Percentiles rank a stretch among this genome's conserved stretches.
phyloP scores from a whole-genome alignment of 192 early-diverging fungal genomes.

The Podila horticola region DNA sequence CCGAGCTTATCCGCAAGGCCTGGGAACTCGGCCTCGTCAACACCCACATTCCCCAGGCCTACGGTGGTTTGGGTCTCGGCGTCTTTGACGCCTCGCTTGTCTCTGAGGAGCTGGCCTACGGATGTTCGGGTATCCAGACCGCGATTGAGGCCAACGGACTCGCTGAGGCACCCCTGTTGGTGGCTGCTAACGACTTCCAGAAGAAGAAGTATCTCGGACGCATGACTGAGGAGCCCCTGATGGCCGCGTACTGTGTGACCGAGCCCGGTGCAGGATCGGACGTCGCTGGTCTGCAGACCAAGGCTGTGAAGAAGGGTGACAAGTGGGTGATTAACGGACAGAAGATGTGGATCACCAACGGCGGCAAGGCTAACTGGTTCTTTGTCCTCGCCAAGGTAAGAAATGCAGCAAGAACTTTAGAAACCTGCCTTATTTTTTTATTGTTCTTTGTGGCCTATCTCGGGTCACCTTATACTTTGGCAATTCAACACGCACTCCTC shows the following conservation, averaged over 20 bases:
- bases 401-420: neutral
- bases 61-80: conserved; percentile 90
- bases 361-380: conserved; percentile 97
- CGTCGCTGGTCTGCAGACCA: conserved; percentile 76
- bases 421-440: too few species aligned
- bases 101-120: conserved; percentile 92
- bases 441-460: neutral
- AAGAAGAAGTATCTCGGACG: conserved; percentile 98
- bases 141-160: conserved; percentile 97
- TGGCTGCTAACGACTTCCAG: conserved; percentile 88
- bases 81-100: conserved; percentile 89
- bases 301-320: conserved; percentile 80
- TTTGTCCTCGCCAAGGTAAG: conserved; percentile 86
- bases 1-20: conserved; percentile 82
- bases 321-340: conserved; percentile 86
- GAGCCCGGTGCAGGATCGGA: conserved; percentile 85
- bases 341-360: conserved; percentile 99
- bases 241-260: conserved; percentile 94
- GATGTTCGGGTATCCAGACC: conserved; percentile 96
- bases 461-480: neutral
- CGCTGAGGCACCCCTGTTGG: conserved; percentile 89
- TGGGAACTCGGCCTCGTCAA: conserved; percentile 96
- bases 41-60: conserved; percentile 86
- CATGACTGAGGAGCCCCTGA: conserved; percentile 95
- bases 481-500: neutral